A percentile compares a stretch with the other conserved stretches of the same genome.
Conservation (phyloP, 306 rosid species). For the Vigna reflexopilosa region DNA sequence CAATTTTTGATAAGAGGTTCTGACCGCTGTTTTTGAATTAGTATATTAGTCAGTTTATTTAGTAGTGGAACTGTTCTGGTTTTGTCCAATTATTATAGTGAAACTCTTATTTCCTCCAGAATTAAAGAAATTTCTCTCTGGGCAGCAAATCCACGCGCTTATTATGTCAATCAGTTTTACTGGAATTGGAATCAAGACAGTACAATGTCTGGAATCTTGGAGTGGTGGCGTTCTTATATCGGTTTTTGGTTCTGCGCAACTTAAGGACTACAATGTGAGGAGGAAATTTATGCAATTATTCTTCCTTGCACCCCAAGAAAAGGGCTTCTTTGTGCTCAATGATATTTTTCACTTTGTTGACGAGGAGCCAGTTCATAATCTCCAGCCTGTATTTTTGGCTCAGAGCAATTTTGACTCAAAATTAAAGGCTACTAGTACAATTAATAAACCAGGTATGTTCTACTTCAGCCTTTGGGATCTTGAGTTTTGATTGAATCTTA, state of each 20-base stretch:
- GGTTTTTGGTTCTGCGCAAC: slow-evolving; percentile 82
- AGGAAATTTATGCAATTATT: slow-evolving; percentile 82
- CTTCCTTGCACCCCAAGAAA: slow-evolving; percentile 94
- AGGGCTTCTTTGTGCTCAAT: slow-evolving; percentile 80
- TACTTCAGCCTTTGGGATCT: slow-evolving; percentile 20
- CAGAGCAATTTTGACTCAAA: slow-evolving; percentile 66
- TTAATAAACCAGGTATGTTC: slow-evolving; percentile 64
- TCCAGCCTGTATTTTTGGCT: slow-evolving; percentile 66
- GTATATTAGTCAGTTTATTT: background rate
- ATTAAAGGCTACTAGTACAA: slow-evolving; percentile 52
- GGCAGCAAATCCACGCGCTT: slow-evolving; percentile 87
- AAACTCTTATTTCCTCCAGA: slow-evolving; percentile 31
- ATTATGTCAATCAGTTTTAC: slow-evolving; percentile 71
- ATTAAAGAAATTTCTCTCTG: slow-evolving; percentile 47
- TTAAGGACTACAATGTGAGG: slow-evolving; percentile 61
- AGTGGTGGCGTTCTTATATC: slow-evolving; percentile 79
- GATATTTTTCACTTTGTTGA: slow-evolving; percentile 85
- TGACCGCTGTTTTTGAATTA: background rate
- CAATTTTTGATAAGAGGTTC: background rate
- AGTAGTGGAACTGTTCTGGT: slow-evolving; percentile 12
- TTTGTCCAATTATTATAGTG: slow-evolving; percentile 42
- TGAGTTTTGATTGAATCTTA: background rate
- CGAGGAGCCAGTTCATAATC: slow-evolving; percentile 70
- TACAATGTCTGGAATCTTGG: slow-evolving; percentile 80
- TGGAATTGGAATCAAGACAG: slow-evolving; percentile 82